These are phyloP conservation scores for Emericellopsis cladophorae DNA, from an alignment of 2,329 filamentous ascomycete genomes.

Conservation along the genomic window DNA sequence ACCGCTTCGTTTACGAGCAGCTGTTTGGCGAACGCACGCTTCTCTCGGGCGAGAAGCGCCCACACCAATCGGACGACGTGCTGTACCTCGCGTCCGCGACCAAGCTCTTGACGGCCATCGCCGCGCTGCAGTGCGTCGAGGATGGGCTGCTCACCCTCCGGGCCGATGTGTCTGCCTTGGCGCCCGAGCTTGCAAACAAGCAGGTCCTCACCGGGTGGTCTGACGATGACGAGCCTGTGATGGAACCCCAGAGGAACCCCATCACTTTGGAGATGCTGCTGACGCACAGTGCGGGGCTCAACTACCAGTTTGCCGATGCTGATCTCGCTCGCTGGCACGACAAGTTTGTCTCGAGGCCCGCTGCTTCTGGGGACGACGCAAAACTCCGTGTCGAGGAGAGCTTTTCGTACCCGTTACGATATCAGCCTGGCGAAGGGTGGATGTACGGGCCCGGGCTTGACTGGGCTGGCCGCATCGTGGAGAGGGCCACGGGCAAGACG, in stretches of 20 bases:
- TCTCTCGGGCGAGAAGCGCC: constrained; percentile 22
- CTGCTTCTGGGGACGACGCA: constrained; percentile 1
- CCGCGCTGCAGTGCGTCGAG: constrained; percentile 41
- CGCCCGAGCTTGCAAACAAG: constrained; percentile 34
- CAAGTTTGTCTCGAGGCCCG: constrained; percentile 10
- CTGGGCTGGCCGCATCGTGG: constrained; percentile 39
- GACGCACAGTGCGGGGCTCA: constrained; percentile 34
- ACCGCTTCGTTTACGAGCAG: constrained; percentile 25
- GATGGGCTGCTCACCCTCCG: constrained; percentile 31
- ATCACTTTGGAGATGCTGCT: constrained; percentile 40
- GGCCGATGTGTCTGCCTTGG: constrained; percentile 27
- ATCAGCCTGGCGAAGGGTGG: constrained; percentile 38
- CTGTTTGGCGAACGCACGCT: constrained; percentile 25
- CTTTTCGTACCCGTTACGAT: constrained; percentile 30
- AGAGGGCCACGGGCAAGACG: constrained; percentile 25
- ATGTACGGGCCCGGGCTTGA: constrained; percentile 35
- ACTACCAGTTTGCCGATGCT: constrained; percentile 29
- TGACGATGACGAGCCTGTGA: constrained; percentile 22
- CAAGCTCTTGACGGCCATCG: constrained; percentile 36
- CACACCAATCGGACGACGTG: constrained; percentile 20
- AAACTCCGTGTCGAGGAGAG: constrained; percentile 24
- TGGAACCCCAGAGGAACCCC: constrained; percentile 16
- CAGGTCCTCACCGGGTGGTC: constrained; percentile 33
- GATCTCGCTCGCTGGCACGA: constrained; percentile 19
- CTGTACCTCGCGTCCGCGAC: constrained; percentile 22